Conservation (phyloP, 176 grass and related monocot species). For the Metroxylon sagu region DNA sequence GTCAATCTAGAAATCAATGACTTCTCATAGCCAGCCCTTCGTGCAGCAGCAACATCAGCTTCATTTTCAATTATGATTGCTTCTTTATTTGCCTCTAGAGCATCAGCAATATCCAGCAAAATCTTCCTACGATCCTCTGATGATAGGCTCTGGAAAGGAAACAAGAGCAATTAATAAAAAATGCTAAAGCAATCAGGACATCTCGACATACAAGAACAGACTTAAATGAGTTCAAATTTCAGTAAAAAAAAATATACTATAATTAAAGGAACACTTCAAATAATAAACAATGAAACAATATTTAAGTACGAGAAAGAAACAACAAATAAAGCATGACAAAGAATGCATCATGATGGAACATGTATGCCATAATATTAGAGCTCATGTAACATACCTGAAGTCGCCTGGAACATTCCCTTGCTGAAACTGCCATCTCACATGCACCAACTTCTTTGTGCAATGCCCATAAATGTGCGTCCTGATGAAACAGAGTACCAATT, state of each 20-base stretch:
- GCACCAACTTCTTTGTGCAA: constrained; percentile 38
- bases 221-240: too few relatives aligned
- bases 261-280: neutral
- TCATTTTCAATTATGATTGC: constrained; percentile 79
- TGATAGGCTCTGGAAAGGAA: constrained; percentile 48
- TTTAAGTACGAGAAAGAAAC: neutral
- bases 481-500: constrained; percentile 91
- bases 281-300: neutral
- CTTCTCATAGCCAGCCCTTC: constrained; percentile 66
- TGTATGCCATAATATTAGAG: neutral
- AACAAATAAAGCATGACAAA: neutral
- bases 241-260: too few relatives aligned
- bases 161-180: neutral
- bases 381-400: constrained; percentile 47
- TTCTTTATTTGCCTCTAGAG: constrained; percentile 61
- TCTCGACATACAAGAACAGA: neutral
- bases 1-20: constrained; percentile 76
- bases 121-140: constrained; percentile 83
- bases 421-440: constrained; percentile 70
- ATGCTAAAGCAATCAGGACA: neutral
- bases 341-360: neutral
- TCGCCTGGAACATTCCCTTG: constrained; percentile 69
- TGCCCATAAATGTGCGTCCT: constrained; percentile 51
- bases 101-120: constrained; percentile 73
- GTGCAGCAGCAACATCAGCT: constrained; percentile 58